A percentile compares a stretch with the other conserved stretches of the same genome.
Conservation (phyloP, 2,329 filamentous ascomycete genomes). For the Pestalotiopsis sp. region DNA sequence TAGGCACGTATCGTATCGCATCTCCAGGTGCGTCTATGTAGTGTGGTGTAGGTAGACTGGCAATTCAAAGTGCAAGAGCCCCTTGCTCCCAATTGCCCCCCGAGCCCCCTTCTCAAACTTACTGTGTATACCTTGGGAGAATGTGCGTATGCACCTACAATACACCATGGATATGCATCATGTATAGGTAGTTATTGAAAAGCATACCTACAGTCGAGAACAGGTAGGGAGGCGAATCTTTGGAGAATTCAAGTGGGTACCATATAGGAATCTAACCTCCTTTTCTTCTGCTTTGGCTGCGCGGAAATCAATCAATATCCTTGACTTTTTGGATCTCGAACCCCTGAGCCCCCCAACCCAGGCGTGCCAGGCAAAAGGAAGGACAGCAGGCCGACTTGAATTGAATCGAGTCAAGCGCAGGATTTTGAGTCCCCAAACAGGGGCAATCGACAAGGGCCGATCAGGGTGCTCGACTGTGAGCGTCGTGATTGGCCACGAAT, state of each 20-base stretch:
- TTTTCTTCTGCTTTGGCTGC: not conserved
- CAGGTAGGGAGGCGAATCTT: not conserved
- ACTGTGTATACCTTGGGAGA: no score
- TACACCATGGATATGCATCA: no score
- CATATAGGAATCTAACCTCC: not conserved
- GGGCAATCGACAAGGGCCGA: not conserved
- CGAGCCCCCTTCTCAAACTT: not conserved
- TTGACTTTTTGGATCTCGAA: not conserved
- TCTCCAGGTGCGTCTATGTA: no score
- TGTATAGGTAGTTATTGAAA: no score
- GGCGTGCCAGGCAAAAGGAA: not conserved
- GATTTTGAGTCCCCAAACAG: not conserved
- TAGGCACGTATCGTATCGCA: no score
- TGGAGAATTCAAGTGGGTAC: not conserved
- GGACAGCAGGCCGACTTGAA: not conserved
- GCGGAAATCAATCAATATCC: not conserved
- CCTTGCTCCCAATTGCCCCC: not conserved
- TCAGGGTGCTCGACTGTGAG: not conserved
- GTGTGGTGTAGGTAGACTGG: not conserved
- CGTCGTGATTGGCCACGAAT: not conserved
- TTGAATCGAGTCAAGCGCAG: conserved; percentile 5
- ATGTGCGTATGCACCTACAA: no score
- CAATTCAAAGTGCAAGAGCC: not conserved
- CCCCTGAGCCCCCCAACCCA: not conserved
- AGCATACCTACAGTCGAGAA: no score